Base-by-base conservation (phyloP, 352 stramenopile genomes). In the Phytophthora quininea region DNA sequence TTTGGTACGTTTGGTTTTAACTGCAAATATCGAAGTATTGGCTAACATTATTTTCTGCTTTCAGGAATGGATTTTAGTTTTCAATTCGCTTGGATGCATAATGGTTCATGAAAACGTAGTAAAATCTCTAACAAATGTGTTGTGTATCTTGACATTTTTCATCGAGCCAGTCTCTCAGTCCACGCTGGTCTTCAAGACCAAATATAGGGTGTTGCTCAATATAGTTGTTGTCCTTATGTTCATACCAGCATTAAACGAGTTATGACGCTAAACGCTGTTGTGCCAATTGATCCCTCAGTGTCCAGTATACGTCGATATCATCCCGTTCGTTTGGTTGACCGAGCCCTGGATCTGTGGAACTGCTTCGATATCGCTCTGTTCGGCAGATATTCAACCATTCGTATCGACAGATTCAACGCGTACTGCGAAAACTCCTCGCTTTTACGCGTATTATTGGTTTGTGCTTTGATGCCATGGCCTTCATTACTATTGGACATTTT, bases 401-500 rank as follows among this genome's bases (percentile, higher is more conserved):
- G 58, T 15, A 54, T 9, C 6, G 49, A 56, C 46, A 9, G 5
- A 5, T 49, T 65, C 0, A 30, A 58, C 9, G 38, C 27, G 3
- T 65, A 65, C 29, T 53, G 38, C 19, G 11, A 29, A 15, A 35
- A 43, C 3, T 38, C 38, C 11, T 51, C 58, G 7, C 27, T 37
- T 3, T 8, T 45, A 19, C 38, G 38, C 12, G 38, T 58, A 8
- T 8, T 58, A 3, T 10, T 40, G 12, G 49, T 58, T 19, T 65
- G 48, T 52, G 19, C 9, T 5, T 3, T 58, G 0, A 46, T 32
- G 1, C 49, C 58, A 24, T 33, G 42, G 11, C 38, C 47, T 38
- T 48, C 58, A 27, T 19, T 65, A 6, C 4, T 65, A 8, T n/a
- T 65, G 15, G 58, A 14, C 31, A 33, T 65, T 29, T 31, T 65